Conservation (phyloP, 805 yeast genomes). For the Torulaspora quercuum region DNA sequence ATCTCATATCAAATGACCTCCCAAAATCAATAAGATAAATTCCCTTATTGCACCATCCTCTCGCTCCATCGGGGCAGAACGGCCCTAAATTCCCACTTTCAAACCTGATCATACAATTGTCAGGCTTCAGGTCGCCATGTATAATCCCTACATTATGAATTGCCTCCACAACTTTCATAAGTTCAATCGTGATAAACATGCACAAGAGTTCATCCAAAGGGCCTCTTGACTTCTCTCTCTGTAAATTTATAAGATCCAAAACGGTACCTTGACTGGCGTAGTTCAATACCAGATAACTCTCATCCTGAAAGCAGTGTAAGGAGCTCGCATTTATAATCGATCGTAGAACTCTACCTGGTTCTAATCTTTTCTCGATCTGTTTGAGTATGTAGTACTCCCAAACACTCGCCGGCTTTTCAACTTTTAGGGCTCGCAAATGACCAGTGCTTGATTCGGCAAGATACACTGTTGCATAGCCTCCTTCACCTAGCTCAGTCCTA, state of each 20-base stretch:
- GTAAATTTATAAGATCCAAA: conserved; percentile 59
- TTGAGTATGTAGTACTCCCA: conserved; percentile 82
- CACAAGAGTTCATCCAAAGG: conserved; percentile 58
- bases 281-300: conserved; percentile 62
- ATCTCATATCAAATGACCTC: conserved; percentile 64
- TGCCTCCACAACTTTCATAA: conserved; percentile 54
- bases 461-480: conserved; percentile 78
- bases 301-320: conserved; percentile 58
- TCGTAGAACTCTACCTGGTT: conserved; percentile 25
- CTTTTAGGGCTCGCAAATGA: conserved; percentile 60
- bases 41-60: conserved; percentile 53
- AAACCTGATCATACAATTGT: conserved; percentile 75
- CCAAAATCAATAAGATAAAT: conserved; percentile 76
- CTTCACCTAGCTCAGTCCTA: conserved; percentile 59
- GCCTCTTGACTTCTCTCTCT: conserved; percentile 33
- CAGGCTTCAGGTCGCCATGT: conserved; percentile 85
- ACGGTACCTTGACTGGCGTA: conserved; percentile 70
- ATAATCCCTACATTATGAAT: conserved; percentile 66
- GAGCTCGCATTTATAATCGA: conserved; percentile 51
- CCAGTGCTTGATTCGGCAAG: conserved; percentile 62
- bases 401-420: conserved; percentile 61
- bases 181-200: conserved; percentile 60
- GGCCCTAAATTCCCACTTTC: conserved; percentile 28
- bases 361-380: conserved; percentile 48
- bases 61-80: conserved; percentile 37